phyloP scores from a whole-genome alignment of 2,329 filamentous ascomycete genomes.

The Capronia americana region DNA sequence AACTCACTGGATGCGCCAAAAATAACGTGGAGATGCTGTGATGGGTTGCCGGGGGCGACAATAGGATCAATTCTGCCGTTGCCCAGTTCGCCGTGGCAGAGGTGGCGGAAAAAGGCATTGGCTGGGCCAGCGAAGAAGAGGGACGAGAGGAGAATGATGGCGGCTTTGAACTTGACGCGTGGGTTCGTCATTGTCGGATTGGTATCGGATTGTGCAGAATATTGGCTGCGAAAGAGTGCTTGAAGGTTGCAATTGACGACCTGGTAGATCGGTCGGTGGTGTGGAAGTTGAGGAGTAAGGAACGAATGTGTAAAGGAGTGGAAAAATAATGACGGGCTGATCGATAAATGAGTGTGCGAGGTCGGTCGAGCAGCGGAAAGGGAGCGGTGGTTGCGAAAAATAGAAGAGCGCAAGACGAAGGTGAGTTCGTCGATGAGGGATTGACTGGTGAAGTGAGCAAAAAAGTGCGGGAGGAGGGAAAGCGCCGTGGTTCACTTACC shows the following conservation, averaged over 20 bases:
- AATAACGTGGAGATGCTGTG: slow-evolving; percentile 74
- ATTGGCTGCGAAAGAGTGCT: not conserved
- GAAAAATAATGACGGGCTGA: slow-evolving; percentile 14
- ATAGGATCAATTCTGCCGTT: slow-evolving; percentile 79
- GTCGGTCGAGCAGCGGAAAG: not conserved
- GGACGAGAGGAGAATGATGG: slow-evolving; percentile 13
- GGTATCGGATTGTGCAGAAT: not conserved
- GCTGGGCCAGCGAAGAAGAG: slow-evolving; percentile 17
- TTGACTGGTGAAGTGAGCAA: slow-evolving; percentile 4
- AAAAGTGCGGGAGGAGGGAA: not conserved
- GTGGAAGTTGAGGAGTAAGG: slow-evolving; percentile 5
- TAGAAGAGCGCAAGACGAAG: not conserved
- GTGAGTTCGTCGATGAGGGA: slow-evolving; percentile 4
- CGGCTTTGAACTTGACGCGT: slow-evolving; percentile 22
- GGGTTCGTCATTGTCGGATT: slow-evolving; percentile 15
- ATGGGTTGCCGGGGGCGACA: slow-evolving; percentile 64
- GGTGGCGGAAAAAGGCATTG: slow-evolving; percentile 86
- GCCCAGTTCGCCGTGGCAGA: slow-evolving; percentile 74
- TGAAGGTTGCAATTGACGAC: slow-evolving; percentile 9
- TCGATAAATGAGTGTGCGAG: slow-evolving; percentile 16
- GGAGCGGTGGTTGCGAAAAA: not conserved
- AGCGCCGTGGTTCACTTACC: slow-evolving; percentile 2
- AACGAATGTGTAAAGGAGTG: slow-evolving; percentile 16
- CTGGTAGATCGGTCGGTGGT: slow-evolving; percentile 3
- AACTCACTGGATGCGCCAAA: slow-evolving; percentile 77